Evolutionary conservation across 108 stramenopile genomes (phyloP).

Genomic region (Chaetoceros tenuissimus): DNA sequence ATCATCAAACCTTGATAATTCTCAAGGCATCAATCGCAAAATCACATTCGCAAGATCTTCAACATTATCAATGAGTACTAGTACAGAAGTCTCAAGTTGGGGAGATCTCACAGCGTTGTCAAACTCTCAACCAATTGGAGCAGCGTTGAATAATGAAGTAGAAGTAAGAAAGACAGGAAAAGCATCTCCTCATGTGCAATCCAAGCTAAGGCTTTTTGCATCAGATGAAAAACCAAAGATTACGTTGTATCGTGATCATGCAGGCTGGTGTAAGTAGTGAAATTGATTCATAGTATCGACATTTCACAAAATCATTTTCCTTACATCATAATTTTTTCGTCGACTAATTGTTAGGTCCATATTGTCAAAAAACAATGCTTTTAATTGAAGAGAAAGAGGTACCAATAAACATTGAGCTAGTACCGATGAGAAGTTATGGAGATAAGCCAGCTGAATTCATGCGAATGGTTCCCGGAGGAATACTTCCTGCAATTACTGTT

Average conservation of each 20-base stretch:
- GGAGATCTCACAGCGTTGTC: conserved; percentile 13
- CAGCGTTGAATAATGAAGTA: conserved; percentile 48
- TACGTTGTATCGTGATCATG: conserved; percentile 66
- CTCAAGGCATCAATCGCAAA: too few relatives aligned
- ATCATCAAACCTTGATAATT: too few relatives aligned
- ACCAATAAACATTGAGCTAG: conserved; percentile 81
- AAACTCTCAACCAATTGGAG: conserved; percentile 41
- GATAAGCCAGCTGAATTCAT: conserved; percentile 84
- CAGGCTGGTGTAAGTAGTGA: conserved; percentile 39
- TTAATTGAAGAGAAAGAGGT: conserved; percentile 89
- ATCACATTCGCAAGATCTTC: too few relatives aligned
- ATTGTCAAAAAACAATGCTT: conserved; percentile 67
- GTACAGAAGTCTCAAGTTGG: too few relatives aligned
- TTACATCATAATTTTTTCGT: too few relatives aligned
- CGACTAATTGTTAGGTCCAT: too few relatives aligned
- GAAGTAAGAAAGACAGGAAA: conserved; percentile 39
- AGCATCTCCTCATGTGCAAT: conserved; percentile 64
- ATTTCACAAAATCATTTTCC: too few relatives aligned
- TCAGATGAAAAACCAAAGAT: conserved; percentile 31
- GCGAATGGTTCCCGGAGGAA: conserved; percentile 74
- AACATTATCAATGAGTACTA: too few relatives aligned
- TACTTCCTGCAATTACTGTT: conserved; percentile 84
- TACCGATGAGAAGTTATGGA: conserved; percentile 90
- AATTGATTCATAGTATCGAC: too few relatives aligned
- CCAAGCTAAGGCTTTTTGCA: conserved; percentile 57